Base-by-base conservation (phyloP, 2,329 filamentous ascomycete species). In the Phialophora chinensis region DNA sequence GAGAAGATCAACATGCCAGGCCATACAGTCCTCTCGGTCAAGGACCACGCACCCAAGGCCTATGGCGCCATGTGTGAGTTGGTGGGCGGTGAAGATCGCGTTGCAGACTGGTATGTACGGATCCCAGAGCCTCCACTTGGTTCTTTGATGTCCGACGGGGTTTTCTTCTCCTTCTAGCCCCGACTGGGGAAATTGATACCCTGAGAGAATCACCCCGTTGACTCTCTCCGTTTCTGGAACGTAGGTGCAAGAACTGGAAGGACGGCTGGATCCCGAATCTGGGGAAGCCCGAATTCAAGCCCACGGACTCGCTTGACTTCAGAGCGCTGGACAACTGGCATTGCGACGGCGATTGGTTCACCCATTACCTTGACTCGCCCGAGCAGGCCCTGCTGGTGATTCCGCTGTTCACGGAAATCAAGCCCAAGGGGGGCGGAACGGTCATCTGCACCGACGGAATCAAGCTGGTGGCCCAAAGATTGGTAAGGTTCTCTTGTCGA, bases 221-320 rank as follows among this genome's bases (percentile, higher is more conserved):
- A 52, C 25, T 14, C 50, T 20, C 6, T 2, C n/a, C 17, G 31
- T 35, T 11, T 4, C 27, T n/a, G 27, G 29, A 2, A 4, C 4
- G 7, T 6, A 61, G 59, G 59, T 61, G 59, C 35, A 81, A 81
- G 17, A 74, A 78, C n/a, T 91, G 88, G 88, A 83, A 83, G 70
- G 89, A 91, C 77, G 83, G 84, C 3, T 83, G 90, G 63, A 91
- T 91, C 71, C 87, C 91, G 50, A 91, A 91, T 76, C 82, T 91
- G 4, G 89, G 89, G 10, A 86, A 81, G 1, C 74, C 82, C 0
- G 82, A 84, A 57, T 79, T 78, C 55, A 84, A 85, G 67, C 82
- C 84, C 4, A 80, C 79, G 53, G 79, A 82, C 6, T n/a, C 4
- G 7, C 75, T 83, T 2, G 76, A 80, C 42, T 86, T 86, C 0